A percentile compares a stretch with the other conserved stretches of the same genome.
phyloP scores from a whole-genome alignment of 108 stramenopile genomes.

The Poteriospumella lacustris region DNA sequence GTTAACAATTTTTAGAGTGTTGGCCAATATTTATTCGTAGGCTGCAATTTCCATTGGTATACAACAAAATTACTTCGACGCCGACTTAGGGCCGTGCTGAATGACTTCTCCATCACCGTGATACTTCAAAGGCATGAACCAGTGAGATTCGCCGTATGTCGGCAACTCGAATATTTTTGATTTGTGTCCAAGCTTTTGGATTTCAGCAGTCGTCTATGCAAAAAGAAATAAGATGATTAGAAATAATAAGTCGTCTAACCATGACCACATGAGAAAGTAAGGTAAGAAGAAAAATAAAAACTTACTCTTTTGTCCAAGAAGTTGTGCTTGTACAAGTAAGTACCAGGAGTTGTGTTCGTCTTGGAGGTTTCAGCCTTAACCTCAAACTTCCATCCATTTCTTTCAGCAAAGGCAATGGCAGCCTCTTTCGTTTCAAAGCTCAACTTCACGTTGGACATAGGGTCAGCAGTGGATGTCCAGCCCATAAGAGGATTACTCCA shows the following conservation, averaged over 20 bases:
- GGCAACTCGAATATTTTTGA: not conserved
- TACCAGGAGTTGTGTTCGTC: not conserved
- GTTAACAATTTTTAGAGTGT: too few relatives aligned
- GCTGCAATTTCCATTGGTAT: too few relatives aligned
- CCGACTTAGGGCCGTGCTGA: slow-evolving; percentile 24
- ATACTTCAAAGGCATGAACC: slow-evolving; percentile 32
- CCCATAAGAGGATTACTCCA: slow-evolving; percentile 90
- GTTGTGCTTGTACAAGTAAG: slow-evolving; percentile 8
- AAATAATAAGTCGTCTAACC: not conserved
- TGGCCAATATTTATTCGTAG: too few relatives aligned
- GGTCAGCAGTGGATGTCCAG: slow-evolving; percentile 82
- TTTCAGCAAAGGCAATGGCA: slow-evolving; percentile 4
- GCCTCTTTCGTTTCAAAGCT: slow-evolving; percentile 13
- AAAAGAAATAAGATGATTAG: not conserved
- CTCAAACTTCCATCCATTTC: slow-evolving; percentile 23
- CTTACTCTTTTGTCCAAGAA: slow-evolving; percentile 16
- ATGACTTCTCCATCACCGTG: slow-evolving; percentile 31
- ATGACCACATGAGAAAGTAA: not conserved
- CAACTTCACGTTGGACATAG: slow-evolving; percentile 63
- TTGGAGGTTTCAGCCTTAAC: not conserved
- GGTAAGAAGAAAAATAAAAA: not conserved
- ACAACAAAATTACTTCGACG: too few relatives aligned
- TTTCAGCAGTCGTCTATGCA: not conserved
- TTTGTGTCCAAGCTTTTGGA: not conserved
- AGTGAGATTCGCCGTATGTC: slow-evolving; percentile 23